Base-by-base conservation (phyloP, 331 rosid species). In the Erythrophleum ivorense region DNA sequence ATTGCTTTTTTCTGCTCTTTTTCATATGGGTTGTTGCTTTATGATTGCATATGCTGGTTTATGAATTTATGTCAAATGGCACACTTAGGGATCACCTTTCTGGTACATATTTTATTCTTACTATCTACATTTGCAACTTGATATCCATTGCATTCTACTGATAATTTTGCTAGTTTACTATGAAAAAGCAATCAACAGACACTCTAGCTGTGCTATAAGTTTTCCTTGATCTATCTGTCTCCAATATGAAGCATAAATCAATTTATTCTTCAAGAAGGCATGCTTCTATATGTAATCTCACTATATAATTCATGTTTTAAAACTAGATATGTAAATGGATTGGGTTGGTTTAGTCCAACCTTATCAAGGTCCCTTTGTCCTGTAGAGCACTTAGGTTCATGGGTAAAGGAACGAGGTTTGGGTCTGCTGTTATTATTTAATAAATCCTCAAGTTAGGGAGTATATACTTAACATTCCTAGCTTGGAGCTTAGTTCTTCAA, bases 41-140 rank as follows among this genome's bases (percentile, higher is more conserved):
- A 34, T 88, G 65, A 29, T n/a, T 87, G 92, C 91, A 96, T 98
- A 96, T 94, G 98, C 84, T 96, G 92, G 90, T 90, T 57, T 95
- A 95, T 75, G 97, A 95, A 83, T 91, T 84, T 58, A 95, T 95
- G 96, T 65, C 97, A 54, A 92, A 91, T 78, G 97, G 97, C 81
- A 87, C 94, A 8, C 85, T 96, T 78, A 87, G 91, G 89, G 95
- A 96, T 86, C 92, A 91, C 86, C 89, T 96, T 74, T 83, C 94
- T 2, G 97, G 99, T 93, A 93, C 48, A 76, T 43, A 60, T 53
- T 72, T 24, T 67, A 71, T 67, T 64, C 59, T 33, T 66, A 43
- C 29, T 55, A 75, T 87, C 63, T 75, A 36, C n/a, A 6, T 82
- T 68, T 84, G 0, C 18, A 57, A 13, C 36, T 78, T 9, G 33